Evolutionary conservation across 2,329 filamentous ascomycete species (phyloP).

Genomic region (Cryphonectria carpinicola): DNA sequence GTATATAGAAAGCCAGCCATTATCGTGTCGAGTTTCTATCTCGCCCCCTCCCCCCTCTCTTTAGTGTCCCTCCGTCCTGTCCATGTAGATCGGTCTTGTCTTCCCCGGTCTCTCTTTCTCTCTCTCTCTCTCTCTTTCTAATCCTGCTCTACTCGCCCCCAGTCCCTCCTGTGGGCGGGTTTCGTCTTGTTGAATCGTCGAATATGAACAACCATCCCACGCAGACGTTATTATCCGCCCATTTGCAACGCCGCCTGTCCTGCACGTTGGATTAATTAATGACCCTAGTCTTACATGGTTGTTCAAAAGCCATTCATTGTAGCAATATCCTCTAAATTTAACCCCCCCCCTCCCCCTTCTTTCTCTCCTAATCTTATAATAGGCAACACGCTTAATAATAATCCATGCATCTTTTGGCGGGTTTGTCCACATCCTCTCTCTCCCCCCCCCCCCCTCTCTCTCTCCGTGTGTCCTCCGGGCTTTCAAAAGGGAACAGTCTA

Average conservation of each 20-base stretch:
- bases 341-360: background rate
- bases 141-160: background rate
- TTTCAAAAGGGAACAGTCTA: background rate
- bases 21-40: background rate
- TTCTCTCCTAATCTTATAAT: background rate
- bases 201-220: background rate
- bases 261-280: background rate
- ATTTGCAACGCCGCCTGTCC: background rate
- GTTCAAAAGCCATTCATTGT: background rate
- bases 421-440: background rate
- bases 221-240: background rate
- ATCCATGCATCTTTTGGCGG: background rate
- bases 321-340: background rate
- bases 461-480: background rate
- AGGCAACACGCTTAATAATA: background rate
- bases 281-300: background rate
- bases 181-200: background rate
- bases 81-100: background rate
- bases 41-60: background rate
- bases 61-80: background rate
- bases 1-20: background rate
- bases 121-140: background rate
- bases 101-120: background rate
- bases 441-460: background rate
- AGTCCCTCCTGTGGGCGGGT: background rate